These are phyloP conservation scores for Colletotrichum tofieldiae DNA, from an alignment of 2,329 filamentous ascomycete genomes.

Conservation along the genomic window DNA sequence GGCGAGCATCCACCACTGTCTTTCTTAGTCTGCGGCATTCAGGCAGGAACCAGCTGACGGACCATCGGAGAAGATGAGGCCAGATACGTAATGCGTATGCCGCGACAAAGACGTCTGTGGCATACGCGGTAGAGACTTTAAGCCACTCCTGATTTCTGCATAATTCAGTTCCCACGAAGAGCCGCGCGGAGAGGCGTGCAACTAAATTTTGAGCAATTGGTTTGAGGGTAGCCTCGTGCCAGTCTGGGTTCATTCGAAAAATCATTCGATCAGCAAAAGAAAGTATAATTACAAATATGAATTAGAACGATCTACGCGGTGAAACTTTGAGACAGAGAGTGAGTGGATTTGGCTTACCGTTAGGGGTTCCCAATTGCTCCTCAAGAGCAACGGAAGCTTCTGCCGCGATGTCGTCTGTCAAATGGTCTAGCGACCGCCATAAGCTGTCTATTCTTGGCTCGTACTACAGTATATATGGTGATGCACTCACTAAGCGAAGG, in stretches of 20 bases:
- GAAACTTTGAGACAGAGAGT: not conserved
- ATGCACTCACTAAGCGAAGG: not conserved
- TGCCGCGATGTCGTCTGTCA: not conserved
- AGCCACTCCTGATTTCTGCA: constrained; percentile 65
- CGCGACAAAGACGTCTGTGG: constrained; percentile 55
- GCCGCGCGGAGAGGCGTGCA: constrained; percentile 63
- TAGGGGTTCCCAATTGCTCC: not conserved
- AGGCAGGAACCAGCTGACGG: constrained; percentile 62
- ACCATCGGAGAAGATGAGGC: constrained; percentile 56
- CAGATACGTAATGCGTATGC: constrained; percentile 58
- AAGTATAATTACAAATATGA: too few species aligned
- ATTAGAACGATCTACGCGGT: too few species aligned
- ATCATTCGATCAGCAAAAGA: not conserved
- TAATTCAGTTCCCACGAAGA: constrained; percentile 62
- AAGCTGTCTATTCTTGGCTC: not conserved
- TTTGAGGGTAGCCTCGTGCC: constrained; percentile 23
- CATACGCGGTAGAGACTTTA: constrained; percentile 59
- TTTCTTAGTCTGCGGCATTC: constrained; percentile 53
- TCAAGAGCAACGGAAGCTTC: not conserved
- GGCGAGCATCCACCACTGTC: constrained; percentile 54
- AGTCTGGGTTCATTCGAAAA: constrained; percentile 44
- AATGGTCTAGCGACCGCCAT: not conserved
- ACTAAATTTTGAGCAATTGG: constrained; percentile 50
- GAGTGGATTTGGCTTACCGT: not conserved
- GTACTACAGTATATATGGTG: too few species aligned